Evolutionary conservation across 2,329 filamentous ascomycete species (phyloP), one percentile per base, ranked within the genome.

Genomic region (Sporothrix pseudoabietina): DNA sequence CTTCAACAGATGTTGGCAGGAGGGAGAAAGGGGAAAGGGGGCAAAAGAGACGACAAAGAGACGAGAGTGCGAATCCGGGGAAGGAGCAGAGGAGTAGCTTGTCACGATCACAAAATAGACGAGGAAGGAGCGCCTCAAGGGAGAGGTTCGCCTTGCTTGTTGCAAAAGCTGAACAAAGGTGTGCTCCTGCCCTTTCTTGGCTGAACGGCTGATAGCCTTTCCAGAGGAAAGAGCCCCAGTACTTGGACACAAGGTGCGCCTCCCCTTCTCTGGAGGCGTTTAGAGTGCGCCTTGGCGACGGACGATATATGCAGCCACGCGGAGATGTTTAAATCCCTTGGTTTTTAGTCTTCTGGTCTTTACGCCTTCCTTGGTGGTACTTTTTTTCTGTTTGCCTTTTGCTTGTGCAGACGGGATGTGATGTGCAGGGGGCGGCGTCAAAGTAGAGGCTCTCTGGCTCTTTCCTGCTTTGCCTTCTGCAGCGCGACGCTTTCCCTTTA

Each of bases 91-190:
- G 22, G 68, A 41, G 52, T 52, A 30, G 2, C 49, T 32, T 41
- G 68, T 54, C 47, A 54, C 44, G 59, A 65, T 14, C 6, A 63
- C 26, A 69, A 55, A 39, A 55, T 4, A 14, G 59, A 39, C 44
- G 22, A 69, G 44, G 65, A 22, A 66, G 61, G 61, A 66, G 47
- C 66, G 19, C n/a, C 65, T 9, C 19, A 19, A 39, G 66, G 30
- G 47, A 22, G 19, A 10, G 39, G 22, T 55, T 69, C 19, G 47
- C 47, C 66, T 54, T 69, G 22, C 14, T 35, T 39, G 44, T 39
- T 49, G 14, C 44, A 35, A 35, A 35, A 41, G 47, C 47, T 22
- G 30, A 52, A 69, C 32, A 44, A 32, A 69, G 32, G 47, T 4
- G 16, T 35, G 16, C 19, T 8, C 19, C 12, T 69, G 66, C 44